Conservation (phyloP, 495 filamentous ascomycete species). For the Letharia columbiana region DNA sequence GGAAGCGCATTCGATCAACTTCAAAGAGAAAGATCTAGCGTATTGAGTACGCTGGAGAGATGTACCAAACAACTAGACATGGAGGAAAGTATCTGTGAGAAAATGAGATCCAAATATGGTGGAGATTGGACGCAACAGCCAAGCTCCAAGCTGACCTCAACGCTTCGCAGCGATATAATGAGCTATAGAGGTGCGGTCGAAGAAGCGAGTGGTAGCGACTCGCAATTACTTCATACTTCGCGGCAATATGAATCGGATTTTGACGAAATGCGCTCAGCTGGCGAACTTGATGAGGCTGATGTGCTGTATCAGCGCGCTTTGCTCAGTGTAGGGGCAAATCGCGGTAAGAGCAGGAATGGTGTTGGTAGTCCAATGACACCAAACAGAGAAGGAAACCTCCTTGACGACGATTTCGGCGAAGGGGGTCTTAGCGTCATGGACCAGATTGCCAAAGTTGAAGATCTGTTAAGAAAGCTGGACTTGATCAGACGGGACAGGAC, state of each 20-base stretch:
- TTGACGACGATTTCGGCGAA: conserved; percentile 88
- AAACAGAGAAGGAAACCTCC: conserved; percentile 59
- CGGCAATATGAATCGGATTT: conserved; percentile 79
- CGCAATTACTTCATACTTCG: conserved; percentile 74
- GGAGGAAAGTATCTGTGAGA: conserved; percentile 97
- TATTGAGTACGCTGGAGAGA: conserved; percentile 60
- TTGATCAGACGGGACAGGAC: conserved; percentile 82
- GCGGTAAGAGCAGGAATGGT: conserved; percentile 55
- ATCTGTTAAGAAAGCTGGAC: conserved; percentile 83
- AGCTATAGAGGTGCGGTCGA: conserved; percentile 83
- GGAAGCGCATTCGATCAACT: conserved; percentile 66
- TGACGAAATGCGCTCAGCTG: conserved; percentile 89
- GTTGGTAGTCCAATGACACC: conserved; percentile 50
- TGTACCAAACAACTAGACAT: conserved; percentile 83
- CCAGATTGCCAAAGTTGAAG: conserved; percentile 83
- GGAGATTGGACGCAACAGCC: conserved; percentile 96
- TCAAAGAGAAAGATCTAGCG: conserved; percentile 64
- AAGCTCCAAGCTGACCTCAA: conserved; percentile 78
- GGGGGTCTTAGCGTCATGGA: conserved; percentile 70
- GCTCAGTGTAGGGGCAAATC: conserved; percentile 53
- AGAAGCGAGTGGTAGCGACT: conserved; percentile 80
- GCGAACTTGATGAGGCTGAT: conserved; percentile 80
- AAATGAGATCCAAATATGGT: conserved; percentile 97
- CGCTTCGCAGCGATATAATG: conserved; percentile 73
- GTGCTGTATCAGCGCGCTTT: conserved; percentile 79